Conservation (phyloP, 768 basidiomycete species). For the Clavulina sp. region DNA sequence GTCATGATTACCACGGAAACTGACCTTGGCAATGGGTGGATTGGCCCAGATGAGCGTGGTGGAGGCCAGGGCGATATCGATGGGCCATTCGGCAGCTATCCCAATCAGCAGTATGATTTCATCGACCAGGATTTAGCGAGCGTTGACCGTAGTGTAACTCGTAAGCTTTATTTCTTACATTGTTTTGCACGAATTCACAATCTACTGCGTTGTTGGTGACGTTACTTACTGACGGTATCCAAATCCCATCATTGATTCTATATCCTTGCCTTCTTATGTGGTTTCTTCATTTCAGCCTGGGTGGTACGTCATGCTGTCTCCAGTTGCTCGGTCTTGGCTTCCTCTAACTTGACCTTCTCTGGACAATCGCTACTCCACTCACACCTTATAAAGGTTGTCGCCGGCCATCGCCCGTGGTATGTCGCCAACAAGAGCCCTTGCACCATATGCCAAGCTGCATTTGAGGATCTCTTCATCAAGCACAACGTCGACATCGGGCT, state of each 20-base stretch:
- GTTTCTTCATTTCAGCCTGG: too few relatives aligned
- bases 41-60: not conserved
- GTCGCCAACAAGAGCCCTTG: not conserved
- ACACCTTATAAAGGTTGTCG: too few relatives aligned
- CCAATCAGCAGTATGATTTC: not conserved
- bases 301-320: too few relatives aligned
- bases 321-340: too few relatives aligned
- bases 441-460: conserved; percentile 8
- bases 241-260: too few relatives aligned
- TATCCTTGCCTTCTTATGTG: too few relatives aligned
- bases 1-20: conserved; percentile 15
- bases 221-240: too few relatives aligned
- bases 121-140: not conserved
- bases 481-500: conserved; percentile 11
- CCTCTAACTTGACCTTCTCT: too few relatives aligned
- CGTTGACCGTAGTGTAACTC: not conserved
- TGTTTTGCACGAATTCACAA: too few relatives aligned
- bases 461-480: conserved; percentile 15
- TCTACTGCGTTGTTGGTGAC: too few relatives aligned
- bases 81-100: not conserved
- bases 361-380: too few relatives aligned
- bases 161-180: not conserved
- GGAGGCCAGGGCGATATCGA: not conserved
- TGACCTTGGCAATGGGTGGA: conserved; percentile 3
- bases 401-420: not conserved